phyloP scores from a whole-genome alignment of 2,329 filamentous ascomycete species.

The Trichoderma atroviride region DNA sequence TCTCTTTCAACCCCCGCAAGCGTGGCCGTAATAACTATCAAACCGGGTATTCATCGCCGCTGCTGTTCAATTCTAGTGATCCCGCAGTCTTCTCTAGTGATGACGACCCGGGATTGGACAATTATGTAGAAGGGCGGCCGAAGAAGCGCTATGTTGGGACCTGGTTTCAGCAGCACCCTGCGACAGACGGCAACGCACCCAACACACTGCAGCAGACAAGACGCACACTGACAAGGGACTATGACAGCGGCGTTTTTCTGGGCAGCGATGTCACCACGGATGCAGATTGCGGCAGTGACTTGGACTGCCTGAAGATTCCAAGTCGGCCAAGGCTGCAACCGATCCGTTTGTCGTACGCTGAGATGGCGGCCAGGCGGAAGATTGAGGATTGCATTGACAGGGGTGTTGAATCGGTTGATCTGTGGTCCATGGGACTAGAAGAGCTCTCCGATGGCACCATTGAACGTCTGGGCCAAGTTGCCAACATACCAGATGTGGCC shows the following conservation, averaged over 20 bases:
- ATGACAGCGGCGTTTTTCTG: constrained; percentile 72
- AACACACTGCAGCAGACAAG: constrained; percentile 45
- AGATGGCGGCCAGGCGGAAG: constrained; percentile 48
- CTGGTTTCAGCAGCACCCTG: constrained; percentile 66
- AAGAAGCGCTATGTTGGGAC: constrained; percentile 68
- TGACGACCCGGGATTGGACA: constrained; percentile 67
- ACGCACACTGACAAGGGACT: constrained; percentile 59
- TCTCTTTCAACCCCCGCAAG: constrained; percentile 46
- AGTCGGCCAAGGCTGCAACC: constrained; percentile 42
- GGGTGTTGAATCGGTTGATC: constrained; percentile 62
- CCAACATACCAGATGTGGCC: constrained; percentile 56
- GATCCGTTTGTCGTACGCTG: constrained; percentile 42
- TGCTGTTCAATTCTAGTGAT: constrained; percentile 65
- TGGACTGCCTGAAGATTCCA: constrained; percentile 39
- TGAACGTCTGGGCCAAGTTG: constrained; percentile 57
- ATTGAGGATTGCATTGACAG: constrained; percentile 60
- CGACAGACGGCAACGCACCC: constrained; percentile 48
- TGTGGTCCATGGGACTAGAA: constrained; percentile 60
- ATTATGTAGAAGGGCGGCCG: constrained; percentile 59
- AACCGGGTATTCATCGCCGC: constrained; percentile 35
- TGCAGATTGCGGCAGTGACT: constrained; percentile 48
- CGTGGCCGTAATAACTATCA: constrained; percentile 40
- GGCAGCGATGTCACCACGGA: constrained; percentile 59
- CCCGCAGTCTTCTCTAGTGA: constrained; percentile 73
- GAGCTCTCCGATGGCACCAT: constrained; percentile 60